phyloP scores from a whole-genome alignment of 2,329 filamentous ascomycete genomes.

The Botrytis paeoniae region DNA sequence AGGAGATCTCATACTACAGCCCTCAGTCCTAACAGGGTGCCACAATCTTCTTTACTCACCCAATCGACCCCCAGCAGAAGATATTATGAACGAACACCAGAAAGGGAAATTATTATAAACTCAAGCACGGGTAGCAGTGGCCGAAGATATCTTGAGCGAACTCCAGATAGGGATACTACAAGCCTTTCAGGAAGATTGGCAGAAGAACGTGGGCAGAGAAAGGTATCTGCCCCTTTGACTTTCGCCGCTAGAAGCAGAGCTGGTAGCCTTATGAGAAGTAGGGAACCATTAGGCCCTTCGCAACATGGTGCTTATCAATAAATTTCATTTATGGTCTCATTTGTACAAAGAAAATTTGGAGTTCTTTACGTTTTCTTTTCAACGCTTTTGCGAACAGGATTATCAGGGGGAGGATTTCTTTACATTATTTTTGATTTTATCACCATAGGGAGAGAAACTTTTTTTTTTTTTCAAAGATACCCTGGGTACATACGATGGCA shows the following conservation, averaged over 20 bases:
- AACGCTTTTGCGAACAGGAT: background rate
- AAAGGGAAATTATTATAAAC: slow-evolving; percentile 20
- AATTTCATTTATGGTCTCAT: slow-evolving; percentile 14
- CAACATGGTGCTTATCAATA: slow-evolving; percentile 29
- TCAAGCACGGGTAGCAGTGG: slow-evolving; percentile 22
- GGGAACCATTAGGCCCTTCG: slow-evolving; percentile 27
- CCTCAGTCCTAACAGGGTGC: slow-evolving; percentile 53
- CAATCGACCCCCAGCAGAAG: slow-evolving; percentile 25
- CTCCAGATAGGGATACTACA: slow-evolving; percentile 36
- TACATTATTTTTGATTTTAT: slow-evolving; percentile 11
- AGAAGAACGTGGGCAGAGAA: slow-evolving; percentile 34
- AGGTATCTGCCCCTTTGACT: slow-evolving; percentile 30
- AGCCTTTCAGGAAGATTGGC: slow-evolving; percentile 27
- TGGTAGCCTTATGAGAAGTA: slow-evolving; percentile 29
- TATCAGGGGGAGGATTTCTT: slow-evolving; percentile 6
- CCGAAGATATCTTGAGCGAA: slow-evolving; percentile 34
- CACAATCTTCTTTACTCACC: slow-evolving; percentile 48
- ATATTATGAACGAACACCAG: slow-evolving; percentile 18
- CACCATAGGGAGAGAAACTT: slow-evolving; percentile 13
- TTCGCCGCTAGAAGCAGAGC: slow-evolving; percentile 27
- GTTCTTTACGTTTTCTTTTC: slow-evolving; percentile 9
- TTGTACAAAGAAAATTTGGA: slow-evolving; percentile 9
- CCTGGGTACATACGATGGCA: slow-evolving; percentile 21
- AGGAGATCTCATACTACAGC: slow-evolving; percentile 39
- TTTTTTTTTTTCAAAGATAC: slow-evolving; percentile 18